Evolutionary conservation across 1,284 basidiomycete species (phyloP).

Genomic region (Gomphus bonarii): DNA sequence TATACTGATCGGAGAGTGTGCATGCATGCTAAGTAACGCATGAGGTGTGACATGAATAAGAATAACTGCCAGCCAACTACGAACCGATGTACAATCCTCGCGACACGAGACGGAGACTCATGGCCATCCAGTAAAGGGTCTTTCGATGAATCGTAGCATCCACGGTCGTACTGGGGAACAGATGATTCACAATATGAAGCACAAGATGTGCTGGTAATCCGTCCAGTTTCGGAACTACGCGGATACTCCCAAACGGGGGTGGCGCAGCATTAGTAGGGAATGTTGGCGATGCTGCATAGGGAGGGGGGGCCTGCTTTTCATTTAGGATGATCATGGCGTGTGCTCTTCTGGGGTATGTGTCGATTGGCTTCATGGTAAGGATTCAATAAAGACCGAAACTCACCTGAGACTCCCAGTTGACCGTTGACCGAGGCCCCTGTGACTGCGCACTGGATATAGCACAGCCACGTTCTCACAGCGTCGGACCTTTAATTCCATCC

Average conservation of each 20-base stretch:
- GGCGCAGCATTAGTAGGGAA: constrained; percentile 22
- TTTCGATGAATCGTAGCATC: constrained; percentile 36
- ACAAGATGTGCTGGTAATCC: constrained; percentile 46
- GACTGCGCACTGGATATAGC: constrained; percentile 8
- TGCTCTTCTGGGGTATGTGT: constrained; percentile 1
- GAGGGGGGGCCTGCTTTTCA: constrained; percentile 31
- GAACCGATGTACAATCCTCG: constrained; percentile 53
- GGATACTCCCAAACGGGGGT: constrained; percentile 13
- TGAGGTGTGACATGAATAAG: no score
- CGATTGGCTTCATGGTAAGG: background rate
- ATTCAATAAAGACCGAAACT: background rate
- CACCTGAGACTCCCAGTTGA: background rate
- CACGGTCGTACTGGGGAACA: constrained; percentile 37
- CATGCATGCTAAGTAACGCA: constrained; percentile 48
- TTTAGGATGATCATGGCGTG: constrained; percentile 36
- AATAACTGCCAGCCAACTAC: constrained; percentile 9
- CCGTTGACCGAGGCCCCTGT: background rate
- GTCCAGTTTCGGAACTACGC: constrained; percentile 22
- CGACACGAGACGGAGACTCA: constrained; percentile 53
- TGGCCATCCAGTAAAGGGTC: constrained; percentile 57
- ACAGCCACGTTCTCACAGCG: background rate
- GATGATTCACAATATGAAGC: constrained; percentile 50
- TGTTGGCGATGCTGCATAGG: constrained; percentile 24
- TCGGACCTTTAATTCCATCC: background rate
- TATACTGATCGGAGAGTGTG: constrained; percentile 67